Conservation (phyloP, 2,329 filamentous ascomycete genomes). For the Botrytis elliptica region DNA sequence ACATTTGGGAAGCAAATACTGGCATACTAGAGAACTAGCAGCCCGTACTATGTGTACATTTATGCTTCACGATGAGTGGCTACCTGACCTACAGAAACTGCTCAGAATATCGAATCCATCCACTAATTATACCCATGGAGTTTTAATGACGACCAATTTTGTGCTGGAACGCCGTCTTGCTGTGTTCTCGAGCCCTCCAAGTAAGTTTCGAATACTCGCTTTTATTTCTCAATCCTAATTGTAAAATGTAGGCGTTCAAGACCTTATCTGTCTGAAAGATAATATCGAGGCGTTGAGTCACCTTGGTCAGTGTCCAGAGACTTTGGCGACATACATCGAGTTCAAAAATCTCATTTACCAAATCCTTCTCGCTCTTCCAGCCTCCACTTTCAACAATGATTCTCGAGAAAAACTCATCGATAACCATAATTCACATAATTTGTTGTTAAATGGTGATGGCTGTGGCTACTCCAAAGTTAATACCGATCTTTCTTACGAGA, state of each 20-base stretch:
- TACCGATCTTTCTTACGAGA: background rate
- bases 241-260: slow-evolving; percentile 6
- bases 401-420: background rate
- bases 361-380: slow-evolving; percentile 9
- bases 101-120: slow-evolving; percentile 35
- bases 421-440: background rate
- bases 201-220: slow-evolving; percentile 39
- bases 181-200: slow-evolving; percentile 45
- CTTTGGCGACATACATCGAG: slow-evolving; percentile 40
- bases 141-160: slow-evolving; percentile 55
- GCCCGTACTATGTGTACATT: slow-evolving; percentile 69
- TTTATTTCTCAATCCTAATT: background rate
- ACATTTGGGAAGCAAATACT: slow-evolving; percentile 68
- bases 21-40: slow-evolving; percentile 81
- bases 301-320: slow-evolving; percentile 11
- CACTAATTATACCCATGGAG: slow-evolving; percentile 58
- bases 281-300: background rate
- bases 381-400: background rate
- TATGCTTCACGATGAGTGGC: slow-evolving; percentile 53
- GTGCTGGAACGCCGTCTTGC: slow-evolving; percentile 54
- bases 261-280: slow-evolving; percentile 12
- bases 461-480: slow-evolving; percentile 12
- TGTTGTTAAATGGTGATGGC: background rate
- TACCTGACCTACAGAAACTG: slow-evolving; percentile 41
- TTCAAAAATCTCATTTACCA: slow-evolving; percentile 36